Evolutionary conservation across 2,329 filamentous ascomycete genomes (phyloP), one percentile per base, ranked within the genome.

Genomic region (Helotiales sp.): DNA sequence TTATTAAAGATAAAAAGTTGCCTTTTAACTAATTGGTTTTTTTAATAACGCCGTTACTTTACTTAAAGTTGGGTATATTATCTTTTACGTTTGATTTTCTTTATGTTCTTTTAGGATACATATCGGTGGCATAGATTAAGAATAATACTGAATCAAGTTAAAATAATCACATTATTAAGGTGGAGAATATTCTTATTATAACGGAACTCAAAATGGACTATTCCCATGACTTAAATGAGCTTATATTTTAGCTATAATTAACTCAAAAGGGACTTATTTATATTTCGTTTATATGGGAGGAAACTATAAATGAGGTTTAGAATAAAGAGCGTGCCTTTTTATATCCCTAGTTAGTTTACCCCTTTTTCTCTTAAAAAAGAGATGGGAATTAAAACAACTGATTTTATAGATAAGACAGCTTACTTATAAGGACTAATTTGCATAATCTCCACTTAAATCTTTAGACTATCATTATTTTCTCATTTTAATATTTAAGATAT

Each of bases 31-130:
- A 59, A 37, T 15, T 59, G n/a, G 52, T 71, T 10, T 55, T 26
- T 1, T 22, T 65, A 20, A 54, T 45, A 49, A 68, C 68, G 22
- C 68, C 61, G n/a, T 68, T 61, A 2, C 54, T 70, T 13, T 24
- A 61, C 43, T 54, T 71, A 15, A 47, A 58, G 45, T 45, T 71
- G 6, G 20, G 61, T 24, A 63, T 37, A 6, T 55, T 71, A 15
- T 68, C 58, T 52, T 40, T 71, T 20, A 66, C 50, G 4, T 66
- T 69, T 30, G 67, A 71, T 47, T 71, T 71, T n/a, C 5, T 65
- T 57, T 55, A 60, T 3, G 67, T 61, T 5, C 47, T 55, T 26
- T 64, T 65, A 13, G 67, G 69, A 11, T 40, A 50, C 15, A 28
- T 71, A 32, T 58, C 30, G 3, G 20, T 69, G 49, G 34, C 64